Conservation (phyloP, 192 early-diverging fungal species). For the Coemansia reversa region DNA sequence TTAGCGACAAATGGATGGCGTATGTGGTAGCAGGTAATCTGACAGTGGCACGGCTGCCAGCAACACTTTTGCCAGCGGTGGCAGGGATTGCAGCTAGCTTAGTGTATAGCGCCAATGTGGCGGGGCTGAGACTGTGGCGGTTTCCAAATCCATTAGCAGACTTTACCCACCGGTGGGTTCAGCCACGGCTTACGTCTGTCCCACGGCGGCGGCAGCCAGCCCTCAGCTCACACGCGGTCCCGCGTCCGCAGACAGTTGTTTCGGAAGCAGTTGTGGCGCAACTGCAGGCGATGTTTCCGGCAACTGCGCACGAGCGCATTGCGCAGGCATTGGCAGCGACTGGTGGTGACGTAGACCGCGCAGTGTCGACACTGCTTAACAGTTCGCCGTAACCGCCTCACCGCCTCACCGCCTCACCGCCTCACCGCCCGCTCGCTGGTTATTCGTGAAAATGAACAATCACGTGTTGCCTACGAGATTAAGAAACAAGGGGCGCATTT, state of each 20-base stretch:
- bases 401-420: too few species aligned
- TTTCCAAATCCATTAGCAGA: too few species aligned
- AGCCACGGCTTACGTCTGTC: too few species aligned
- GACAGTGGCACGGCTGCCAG: constrained; percentile 1
- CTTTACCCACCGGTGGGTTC: too few species aligned
- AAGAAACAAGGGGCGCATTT: too few species aligned
- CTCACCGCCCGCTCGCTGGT: too few species aligned
- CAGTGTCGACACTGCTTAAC: not conserved
- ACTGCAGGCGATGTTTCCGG: constrained; percentile 12
- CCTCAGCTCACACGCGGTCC: not conserved
- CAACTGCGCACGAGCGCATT: constrained; percentile 10
- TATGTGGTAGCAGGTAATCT: constrained; percentile 8
- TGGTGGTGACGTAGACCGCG: constrained; percentile 6
- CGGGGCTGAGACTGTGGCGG: too few species aligned
- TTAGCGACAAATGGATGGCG: constrained; percentile 16
- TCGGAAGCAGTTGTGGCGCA: constrained; percentile 5
- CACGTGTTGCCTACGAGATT: too few species aligned
- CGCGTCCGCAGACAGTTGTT: not conserved
- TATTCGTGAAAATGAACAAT: too few species aligned
- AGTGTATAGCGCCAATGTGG: constrained; percentile 10
- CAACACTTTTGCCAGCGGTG: constrained; percentile 2
- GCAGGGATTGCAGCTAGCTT: constrained; percentile 15
- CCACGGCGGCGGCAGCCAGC: too few species aligned
- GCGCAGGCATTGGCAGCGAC: constrained; percentile 11
- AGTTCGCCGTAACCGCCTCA: not conserved